These are phyloP conservation scores for Stagonosporopsis chrysanthemi DNA, from an alignment of 2,329 filamentous ascomycete species.

Conservation along the genomic window DNA sequence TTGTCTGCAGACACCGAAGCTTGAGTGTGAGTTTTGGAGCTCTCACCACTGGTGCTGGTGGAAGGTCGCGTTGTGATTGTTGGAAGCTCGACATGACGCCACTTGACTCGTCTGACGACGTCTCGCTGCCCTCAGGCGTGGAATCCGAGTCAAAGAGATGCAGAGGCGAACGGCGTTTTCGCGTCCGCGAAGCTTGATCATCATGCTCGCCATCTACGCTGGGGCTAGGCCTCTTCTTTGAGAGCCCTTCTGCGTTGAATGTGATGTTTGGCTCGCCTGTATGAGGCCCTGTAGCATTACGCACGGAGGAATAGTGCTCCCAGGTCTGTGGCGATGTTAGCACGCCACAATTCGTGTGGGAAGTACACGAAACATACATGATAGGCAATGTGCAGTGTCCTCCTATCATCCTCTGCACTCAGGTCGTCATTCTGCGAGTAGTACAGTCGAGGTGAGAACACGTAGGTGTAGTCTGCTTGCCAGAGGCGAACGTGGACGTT, in stretches of 20 bases:
- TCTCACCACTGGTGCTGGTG: constrained; percentile 27
- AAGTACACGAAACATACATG: constrained; percentile 59
- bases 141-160: constrained; percentile 55
- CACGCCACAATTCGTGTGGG: neutral
- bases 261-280: constrained; percentile 61
- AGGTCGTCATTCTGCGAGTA: constrained; percentile 38
- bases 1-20: constrained; percentile 42
- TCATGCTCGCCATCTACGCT: constrained; percentile 61
- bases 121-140: constrained; percentile 44
- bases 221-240: constrained; percentile 59
- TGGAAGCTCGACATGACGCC: constrained; percentile 37
- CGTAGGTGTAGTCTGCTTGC: constrained; percentile 60
- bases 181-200: constrained; percentile 57
- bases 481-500: constrained; percentile 70
- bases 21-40: constrained; percentile 44
- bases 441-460: constrained; percentile 55
- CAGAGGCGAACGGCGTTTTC: constrained; percentile 60
- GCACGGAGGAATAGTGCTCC: constrained; percentile 73
- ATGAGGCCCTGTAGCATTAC: constrained; percentile 66
- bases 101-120: constrained; percentile 47
- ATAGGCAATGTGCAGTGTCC: constrained; percentile 66
- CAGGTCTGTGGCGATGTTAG: constrained; percentile 58
- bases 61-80: constrained; percentile 32
- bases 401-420: constrained; percentile 42
- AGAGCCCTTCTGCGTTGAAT: constrained; percentile 34